phyloP scores from a whole-genome alignment of 2,329 filamentous ascomycete species.

The Cytospora mali region DNA sequence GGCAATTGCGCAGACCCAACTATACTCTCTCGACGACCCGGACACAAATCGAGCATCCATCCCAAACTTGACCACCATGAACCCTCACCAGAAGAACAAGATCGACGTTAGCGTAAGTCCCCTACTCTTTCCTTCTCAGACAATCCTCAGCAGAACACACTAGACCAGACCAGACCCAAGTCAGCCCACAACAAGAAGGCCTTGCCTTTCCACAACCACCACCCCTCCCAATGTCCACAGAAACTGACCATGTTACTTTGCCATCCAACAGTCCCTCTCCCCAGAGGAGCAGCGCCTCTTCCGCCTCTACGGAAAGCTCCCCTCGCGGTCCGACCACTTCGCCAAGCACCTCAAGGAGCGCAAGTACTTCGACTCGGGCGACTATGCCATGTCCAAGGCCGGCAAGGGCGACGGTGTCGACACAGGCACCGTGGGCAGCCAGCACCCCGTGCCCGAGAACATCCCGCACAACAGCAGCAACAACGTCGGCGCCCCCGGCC shows the following conservation, averaged over 20 bases:
- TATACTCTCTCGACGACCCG: not conserved
- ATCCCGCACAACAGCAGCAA: slow-evolving; percentile 77
- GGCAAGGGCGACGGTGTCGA: slow-evolving; percentile 95
- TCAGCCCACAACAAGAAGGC: not conserved
- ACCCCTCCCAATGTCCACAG: not conserved
- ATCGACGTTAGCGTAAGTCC: slow-evolving; percentile 86
- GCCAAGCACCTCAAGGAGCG: slow-evolving; percentile 99
- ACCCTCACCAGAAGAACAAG: slow-evolving; percentile 98
- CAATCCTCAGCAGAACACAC: slow-evolving; percentile 15
- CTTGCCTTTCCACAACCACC: not conserved
- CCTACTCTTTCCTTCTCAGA: slow-evolving; percentile 24
- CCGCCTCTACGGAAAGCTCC: slow-evolving; percentile 96
- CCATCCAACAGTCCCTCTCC: slow-evolving; percentile 73
- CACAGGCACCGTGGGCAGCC: slow-evolving; percentile 88
- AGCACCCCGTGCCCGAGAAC: slow-evolving; percentile 93
- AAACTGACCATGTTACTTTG: not conserved
- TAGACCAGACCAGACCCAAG: not conserved
- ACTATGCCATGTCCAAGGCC: slow-evolving; percentile 95
- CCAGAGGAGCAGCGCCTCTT: slow-evolving; percentile 96
- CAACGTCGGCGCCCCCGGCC: slow-evolving; percentile 32
- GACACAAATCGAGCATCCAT: not conserved
- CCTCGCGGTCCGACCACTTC: slow-evolving; percentile 92
- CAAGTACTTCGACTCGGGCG: slow-evolving; percentile 97
- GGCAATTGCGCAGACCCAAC: slow-evolving; percentile 10
- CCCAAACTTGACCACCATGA: slow-evolving; percentile 61